Base-by-base conservation (phyloP, 2,329 filamentous ascomycete species). In the Didymella glomerata region DNA sequence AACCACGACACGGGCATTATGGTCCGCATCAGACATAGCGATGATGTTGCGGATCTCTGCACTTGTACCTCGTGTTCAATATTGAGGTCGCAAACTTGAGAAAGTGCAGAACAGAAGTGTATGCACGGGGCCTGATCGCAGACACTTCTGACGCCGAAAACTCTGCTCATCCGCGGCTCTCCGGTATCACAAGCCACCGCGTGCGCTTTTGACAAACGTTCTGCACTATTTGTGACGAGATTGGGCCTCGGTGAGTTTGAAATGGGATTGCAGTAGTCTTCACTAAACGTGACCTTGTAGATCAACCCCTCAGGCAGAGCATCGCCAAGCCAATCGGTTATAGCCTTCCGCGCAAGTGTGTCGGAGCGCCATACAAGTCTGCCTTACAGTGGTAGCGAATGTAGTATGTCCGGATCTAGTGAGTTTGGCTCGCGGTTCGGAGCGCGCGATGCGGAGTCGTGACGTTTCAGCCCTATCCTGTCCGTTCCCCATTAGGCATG, bases 401-500 rank as follows among this genome's bases (percentile, higher is more conserved):
- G 16, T 28, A 40, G 16, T n/a, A 28, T 49, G 34, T 41, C 36
- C 48, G 20, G 41, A 36, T 27, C 24, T 30, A 27, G 48, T 20
- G 16, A 28, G 34, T 27, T 9, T 24, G 16, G 32, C 24, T 30
- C 22, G 47, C 32, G 47, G 34, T 54, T 58, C 55, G 55, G 49
- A 58, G 49, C 49, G 49, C 55, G 55, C 55, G 55, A 54, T 54
- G 49, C 49, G 55, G 55, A 58, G 55, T 48, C 48, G 44, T 44
- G 44, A 13, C 30, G 55, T 58, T 58, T 58, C 55, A 58, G 55
- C 49, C 45, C 45, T 54, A 32, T 49, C 49, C 27, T 20, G 30
- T 46, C 44, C 45, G 55, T 25, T 45, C 55, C 38, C n/a, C 20
- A 48, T 48, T 36, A 44, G 49, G 55, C 50, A 53, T 45, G 50